Evolutionary conservation across 108 stramenopile species (phyloP).

Genomic region (Stephanodiscus minutulus): DNA sequence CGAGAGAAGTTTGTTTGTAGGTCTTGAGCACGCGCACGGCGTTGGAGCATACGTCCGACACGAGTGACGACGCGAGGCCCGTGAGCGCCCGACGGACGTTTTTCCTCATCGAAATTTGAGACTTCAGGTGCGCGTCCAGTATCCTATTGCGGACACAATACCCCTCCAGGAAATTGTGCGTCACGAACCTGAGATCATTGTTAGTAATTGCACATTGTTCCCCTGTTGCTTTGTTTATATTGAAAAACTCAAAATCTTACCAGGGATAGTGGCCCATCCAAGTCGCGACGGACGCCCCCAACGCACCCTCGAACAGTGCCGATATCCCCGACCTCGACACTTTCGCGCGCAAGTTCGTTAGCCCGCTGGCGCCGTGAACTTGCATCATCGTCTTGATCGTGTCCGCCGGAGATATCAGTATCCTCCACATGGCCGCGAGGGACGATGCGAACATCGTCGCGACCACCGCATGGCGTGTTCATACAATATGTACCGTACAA

Average conservation of each 20-base stretch:
- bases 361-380: conserved; percentile 77
- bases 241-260: no score
- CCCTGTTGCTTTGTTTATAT: no score
- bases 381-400: conserved; percentile 88
- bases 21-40: conserved; percentile 89
- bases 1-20: conserved; percentile 82
- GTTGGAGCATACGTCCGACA: conserved; percentile 81
- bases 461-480: conserved; percentile 61
- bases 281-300: conserved; percentile 78
- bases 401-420: conserved; percentile 84
- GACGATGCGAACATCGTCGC: conserved; percentile 72
- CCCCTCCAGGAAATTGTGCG: conserved; percentile 79
- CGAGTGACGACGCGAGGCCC: conserved; percentile 69
- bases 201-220: no score
- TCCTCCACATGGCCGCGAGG: conserved; percentile 75
- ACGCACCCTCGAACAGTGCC: conserved; percentile 77
- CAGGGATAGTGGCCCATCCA: conserved; percentile 88
- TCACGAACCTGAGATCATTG: no score
- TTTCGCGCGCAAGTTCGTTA: conserved; percentile 54
- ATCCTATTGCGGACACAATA: conserved; percentile 61
- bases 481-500: no score
- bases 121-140: conserved; percentile 53
- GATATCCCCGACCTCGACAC: conserved; percentile 50
- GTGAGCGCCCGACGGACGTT: conserved; percentile 57
- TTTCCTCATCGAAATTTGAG: conserved; percentile 37